phyloP scores from a whole-genome alignment of 2,329 filamentous ascomycete genomes.

The Penicillium psychrosexuale region DNA sequence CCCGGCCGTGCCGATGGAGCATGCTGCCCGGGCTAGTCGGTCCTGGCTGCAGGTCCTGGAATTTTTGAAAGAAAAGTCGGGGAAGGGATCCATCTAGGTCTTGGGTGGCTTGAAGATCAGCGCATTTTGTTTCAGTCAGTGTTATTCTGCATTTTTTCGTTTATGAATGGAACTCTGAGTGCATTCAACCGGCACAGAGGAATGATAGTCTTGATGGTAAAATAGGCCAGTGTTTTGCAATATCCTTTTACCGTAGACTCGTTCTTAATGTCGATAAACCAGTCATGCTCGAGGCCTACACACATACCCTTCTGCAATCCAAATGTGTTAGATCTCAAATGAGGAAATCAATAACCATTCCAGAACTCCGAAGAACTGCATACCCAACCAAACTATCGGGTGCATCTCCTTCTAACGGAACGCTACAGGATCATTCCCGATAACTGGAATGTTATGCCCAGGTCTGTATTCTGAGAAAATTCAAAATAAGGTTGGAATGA shows the following conservation, averaged over 20 bases:
- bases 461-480: not conserved
- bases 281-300: not conserved
- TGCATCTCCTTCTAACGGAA: not conserved
- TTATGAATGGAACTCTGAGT: not conserved
- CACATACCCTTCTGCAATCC: not conserved
- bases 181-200: not conserved
- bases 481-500: not conserved
- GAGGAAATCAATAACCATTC: too few species aligned
- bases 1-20: conserved; percentile 53
- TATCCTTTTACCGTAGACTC: not conserved
- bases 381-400: not conserved
- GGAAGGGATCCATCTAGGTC: not conserved
- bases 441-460: conserved; percentile 1
- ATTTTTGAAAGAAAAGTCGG: conserved; percentile 1
- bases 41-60: conserved; percentile 20
- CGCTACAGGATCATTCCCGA: not conserved
- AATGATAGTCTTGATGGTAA: not conserved
- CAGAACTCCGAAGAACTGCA: not conserved
- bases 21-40: conserved; percentile 47
- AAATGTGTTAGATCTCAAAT: not conserved
- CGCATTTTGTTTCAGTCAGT: not conserved
- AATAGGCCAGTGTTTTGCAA: not conserved
- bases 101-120: not conserved
- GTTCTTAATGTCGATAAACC: not conserved
- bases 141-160: not conserved